Conservation (phyloP, 1,284 basidiomycete species). For the Hypsizygus ulmarius region DNA sequence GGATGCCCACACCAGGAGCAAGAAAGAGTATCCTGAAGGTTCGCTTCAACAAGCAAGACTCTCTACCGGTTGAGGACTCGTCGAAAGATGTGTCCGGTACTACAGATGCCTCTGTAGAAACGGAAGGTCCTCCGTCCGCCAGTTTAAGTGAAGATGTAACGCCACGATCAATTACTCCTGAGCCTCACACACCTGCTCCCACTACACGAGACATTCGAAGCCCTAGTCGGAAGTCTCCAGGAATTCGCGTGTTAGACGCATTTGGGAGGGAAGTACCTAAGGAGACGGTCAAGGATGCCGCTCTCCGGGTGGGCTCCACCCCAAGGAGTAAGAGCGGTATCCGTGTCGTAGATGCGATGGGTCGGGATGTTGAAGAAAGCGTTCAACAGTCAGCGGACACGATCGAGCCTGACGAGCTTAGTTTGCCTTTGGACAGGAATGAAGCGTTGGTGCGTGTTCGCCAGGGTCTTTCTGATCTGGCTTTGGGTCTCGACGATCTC, state of each 20-base stretch:
- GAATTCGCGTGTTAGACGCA: conserved; percentile 58
- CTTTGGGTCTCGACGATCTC: conserved; percentile 50
- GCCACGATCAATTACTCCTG: conserved; percentile 17
- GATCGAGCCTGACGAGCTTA: conserved; percentile 25
- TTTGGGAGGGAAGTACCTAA: conserved; percentile 38
- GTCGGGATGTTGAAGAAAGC: conserved; percentile 49
- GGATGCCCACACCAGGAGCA: conserved; percentile 56
- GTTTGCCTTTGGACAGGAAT: conserved; percentile 39
- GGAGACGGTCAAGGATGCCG: conserved; percentile 5
- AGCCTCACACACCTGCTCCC: conserved; percentile 25
- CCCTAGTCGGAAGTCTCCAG: conserved; percentile 43
- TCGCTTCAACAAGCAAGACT: conserved; percentile 56
- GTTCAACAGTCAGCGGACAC: conserved; percentile 21
- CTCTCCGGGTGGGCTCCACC: conserved; percentile 21
- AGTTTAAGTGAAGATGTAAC: neutral
- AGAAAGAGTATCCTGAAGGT: conserved; percentile 55
- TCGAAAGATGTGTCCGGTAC: conserved; percentile 28
- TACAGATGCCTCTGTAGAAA: conserved; percentile 6
- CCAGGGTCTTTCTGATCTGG: conserved; percentile 53
- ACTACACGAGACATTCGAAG: conserved; percentile 36
- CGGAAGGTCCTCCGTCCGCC: neutral
- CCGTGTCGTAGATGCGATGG: conserved; percentile 68
- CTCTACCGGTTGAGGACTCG: conserved; percentile 17
- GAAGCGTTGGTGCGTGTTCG: conserved; percentile 56
- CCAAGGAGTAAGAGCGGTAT: conserved; percentile 43